A percentile compares a stretch with the other conserved stretches of the same genome.
phyloP scores from a whole-genome alignment of 768 basidiomycete genomes.

The Serendipita vermifera region DNA sequence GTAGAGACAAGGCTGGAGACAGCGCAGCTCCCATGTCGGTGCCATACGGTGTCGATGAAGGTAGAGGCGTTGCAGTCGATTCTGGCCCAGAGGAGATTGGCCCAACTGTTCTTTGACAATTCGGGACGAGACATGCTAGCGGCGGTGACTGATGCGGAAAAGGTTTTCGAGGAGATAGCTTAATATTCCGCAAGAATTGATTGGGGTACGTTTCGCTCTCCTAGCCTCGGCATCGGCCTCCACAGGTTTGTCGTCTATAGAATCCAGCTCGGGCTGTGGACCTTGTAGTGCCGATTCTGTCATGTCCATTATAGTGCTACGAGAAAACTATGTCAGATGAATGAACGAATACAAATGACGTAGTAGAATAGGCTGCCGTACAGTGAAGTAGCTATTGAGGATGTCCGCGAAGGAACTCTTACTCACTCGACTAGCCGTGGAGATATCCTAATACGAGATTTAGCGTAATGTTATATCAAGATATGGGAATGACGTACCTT shows the following conservation, averaged over 20 bases:
- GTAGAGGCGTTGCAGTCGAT: conserved; percentile 42
- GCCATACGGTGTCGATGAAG: conserved; percentile 25
- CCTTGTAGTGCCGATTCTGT: conserved; percentile 19
- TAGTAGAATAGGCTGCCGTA: conserved; percentile 12
- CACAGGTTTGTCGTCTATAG: conserved; percentile 35
- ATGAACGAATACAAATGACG: background rate
- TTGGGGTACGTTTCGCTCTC: conserved; percentile 58
- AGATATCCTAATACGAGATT: conserved; percentile 41
- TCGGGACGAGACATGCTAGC: background rate
- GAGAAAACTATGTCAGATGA: background rate
- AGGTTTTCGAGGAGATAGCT: conserved; percentile 25
- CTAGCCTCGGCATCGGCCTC: conserved; percentile 56
- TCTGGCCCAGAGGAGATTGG: conserved; percentile 28
- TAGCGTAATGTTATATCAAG: conserved; percentile 15
- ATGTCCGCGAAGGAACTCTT: conserved; percentile 21
- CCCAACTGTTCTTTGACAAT: conserved; percentile 32
- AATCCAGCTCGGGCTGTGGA: conserved; percentile 39
- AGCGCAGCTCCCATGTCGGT: background rate
- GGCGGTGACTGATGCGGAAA: conserved; percentile 21
- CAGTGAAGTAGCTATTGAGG: conserved; percentile 20
- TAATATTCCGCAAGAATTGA: conserved; percentile 66
- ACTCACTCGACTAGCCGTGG: conserved; percentile 27
- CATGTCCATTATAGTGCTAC: background rate
- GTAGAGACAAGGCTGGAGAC: background rate
- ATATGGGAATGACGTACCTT: conserved; percentile 57